Evolutionary conservation across 352 stramenopile genomes (phyloP), one percentile per base, ranked within the genome.

Genomic region (Pseudoperonospora humuli): DNA sequence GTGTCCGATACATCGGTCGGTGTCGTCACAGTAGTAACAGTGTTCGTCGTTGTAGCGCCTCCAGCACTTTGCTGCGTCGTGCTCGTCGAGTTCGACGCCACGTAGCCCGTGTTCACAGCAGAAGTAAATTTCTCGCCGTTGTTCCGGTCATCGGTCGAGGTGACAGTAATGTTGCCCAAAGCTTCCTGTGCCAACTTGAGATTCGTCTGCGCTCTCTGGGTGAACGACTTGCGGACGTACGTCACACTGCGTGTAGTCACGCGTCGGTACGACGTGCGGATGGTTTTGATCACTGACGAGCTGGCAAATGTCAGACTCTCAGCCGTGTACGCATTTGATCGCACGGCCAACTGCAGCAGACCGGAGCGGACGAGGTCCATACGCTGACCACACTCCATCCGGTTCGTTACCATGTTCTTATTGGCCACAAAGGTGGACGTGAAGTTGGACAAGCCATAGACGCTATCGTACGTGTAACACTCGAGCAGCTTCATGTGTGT

Each of bases 401-500:
- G 59, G 49, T 62, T 61, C 2, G 63, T 75, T 18, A 75, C 54
- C 31, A 85, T 45, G 55, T 79, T 67, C 50, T 64, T 65, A 59
- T 75, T 69, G 34, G 55, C 60, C 13, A 83, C 65, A 27, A 83
- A 83, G 15, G 55, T 59, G 20, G 47, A 48, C 44, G 68, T 64
- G 42, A 70, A 70, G 59, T 75, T 72, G 17, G 43, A 45, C 5
- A 83, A 44, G 5, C 62, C 57, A 47, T 78, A 78, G 24, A 78
- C 60, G 25, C 58, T 65, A 42, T 70, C 54, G 54, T 77, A 85
- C 34, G 73, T 71, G 50, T 72, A 60, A 42, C 70, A 80, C 46
- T 85, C 73, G 1, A 81, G 60, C 23, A 85, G 50, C 39, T 75
- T 69, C 50, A 85, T 50, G 54, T 85, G 73, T 50, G 71, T 63